Conservation (phyloP, 441 rosid genomes). For the Adansonia rubrostipa region DNA sequence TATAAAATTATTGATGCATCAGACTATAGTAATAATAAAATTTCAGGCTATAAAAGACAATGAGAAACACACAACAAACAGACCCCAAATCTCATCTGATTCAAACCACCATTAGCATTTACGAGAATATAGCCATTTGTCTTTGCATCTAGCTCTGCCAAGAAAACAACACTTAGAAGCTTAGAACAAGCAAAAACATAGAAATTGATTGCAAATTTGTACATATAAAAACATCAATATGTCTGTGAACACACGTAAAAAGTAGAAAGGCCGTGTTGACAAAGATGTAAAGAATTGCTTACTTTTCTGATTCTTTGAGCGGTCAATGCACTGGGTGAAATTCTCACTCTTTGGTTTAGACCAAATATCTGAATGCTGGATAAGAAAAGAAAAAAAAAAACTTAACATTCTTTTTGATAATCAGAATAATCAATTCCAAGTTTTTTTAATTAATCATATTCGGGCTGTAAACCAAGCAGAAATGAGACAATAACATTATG, state of each 20-base stretch:
- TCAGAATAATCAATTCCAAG: constrained; percentile 8
- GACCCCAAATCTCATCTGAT: constrained; percentile 99
- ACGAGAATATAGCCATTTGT: constrained; percentile 86
- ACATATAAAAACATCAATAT: background rate
- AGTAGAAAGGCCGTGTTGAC: background rate
- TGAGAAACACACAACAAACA: constrained; percentile 51
- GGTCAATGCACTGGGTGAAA: constrained; percentile 71
- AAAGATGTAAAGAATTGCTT: constrained; percentile 27
- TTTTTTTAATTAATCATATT: background rate
- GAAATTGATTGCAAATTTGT: constrained; percentile 1
- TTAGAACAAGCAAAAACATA: constrained; percentile 14
- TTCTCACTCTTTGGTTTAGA: constrained; percentile 76
- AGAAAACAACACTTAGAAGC: constrained; percentile 25
- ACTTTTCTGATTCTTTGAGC: constrained; percentile 63
- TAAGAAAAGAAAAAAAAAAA: constrained; percentile 29
- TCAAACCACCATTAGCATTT: constrained; percentile 97
- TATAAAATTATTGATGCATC: constrained; percentile 57
- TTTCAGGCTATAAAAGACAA: constrained; percentile 20
- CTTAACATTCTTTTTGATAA: background rate
- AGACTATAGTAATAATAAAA: constrained; percentile 36
- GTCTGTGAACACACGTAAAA: background rate
- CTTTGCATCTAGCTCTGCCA: constrained; percentile 67
- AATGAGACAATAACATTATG: constrained; percentile 8
- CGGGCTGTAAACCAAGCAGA: background rate
- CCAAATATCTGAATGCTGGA: constrained; percentile 81